These are phyloP conservation scores for Candida golubevii DNA, from an alignment of 805 yeast species.

Conservation along the genomic window DNA sequence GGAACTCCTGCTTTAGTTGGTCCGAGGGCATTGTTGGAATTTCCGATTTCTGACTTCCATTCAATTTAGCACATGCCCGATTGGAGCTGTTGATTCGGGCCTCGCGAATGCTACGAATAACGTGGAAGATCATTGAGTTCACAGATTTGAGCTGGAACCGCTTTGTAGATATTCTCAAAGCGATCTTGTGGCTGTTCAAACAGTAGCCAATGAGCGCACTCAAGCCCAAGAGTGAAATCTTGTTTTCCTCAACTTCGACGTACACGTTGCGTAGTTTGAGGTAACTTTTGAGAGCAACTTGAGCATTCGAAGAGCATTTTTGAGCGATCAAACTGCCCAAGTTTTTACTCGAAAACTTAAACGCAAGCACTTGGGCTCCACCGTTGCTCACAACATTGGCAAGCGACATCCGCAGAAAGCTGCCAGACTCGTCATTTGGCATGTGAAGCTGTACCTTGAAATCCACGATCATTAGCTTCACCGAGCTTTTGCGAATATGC, in stretches of 20 bases:
- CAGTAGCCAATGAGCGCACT: slow-evolving; percentile 25
- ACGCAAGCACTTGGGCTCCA: slow-evolving; percentile 21
- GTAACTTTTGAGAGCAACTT: slow-evolving; percentile 18
- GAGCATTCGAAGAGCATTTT: neutral
- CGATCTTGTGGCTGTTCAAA: slow-evolving; percentile 18
- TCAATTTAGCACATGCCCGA: slow-evolving; percentile 20
- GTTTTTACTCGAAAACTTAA: slow-evolving; percentile 26
- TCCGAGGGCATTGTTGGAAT: neutral
- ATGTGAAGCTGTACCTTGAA: slow-evolving; percentile 26
- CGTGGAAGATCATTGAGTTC: slow-evolving; percentile 34
- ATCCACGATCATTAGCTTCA: slow-evolving; percentile 30
- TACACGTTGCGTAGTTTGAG: slow-evolving; percentile 30
- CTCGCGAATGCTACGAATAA: slow-evolving; percentile 31
- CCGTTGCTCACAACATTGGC: slow-evolving; percentile 25
- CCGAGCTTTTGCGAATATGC: slow-evolving; percentile 10
- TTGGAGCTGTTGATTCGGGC: slow-evolving; percentile 24
- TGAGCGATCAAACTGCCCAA: slow-evolving; percentile 12
- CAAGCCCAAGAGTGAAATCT: slow-evolving; percentile 23
- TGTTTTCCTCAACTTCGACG: slow-evolving; percentile 30
- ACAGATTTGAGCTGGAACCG: slow-evolving; percentile 29
- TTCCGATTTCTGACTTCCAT: neutral
- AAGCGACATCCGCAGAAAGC: slow-evolving; percentile 20
- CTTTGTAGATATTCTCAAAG: slow-evolving; percentile 24
- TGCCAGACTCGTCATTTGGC: slow-evolving; percentile 18
- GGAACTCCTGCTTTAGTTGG: neutral